Base-by-base conservation (phyloP, 129 eudicot genomes). In the Escallonia rubra region DNA sequence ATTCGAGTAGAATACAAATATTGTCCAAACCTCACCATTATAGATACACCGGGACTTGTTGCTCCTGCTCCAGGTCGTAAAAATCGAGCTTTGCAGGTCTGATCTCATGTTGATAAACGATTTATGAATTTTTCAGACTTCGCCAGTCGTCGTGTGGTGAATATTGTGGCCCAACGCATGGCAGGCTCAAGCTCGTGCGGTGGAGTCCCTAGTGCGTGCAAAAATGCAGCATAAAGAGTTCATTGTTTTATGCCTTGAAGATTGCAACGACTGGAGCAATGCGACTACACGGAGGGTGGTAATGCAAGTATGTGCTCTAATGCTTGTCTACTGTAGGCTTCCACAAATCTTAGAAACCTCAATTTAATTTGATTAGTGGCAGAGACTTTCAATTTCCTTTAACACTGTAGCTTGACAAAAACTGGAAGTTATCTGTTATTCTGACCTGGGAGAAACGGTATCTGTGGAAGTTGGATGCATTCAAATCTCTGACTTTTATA, bases 201-300 rank as follows among this genome's bases (percentile, higher is more conserved):
- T 93, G 68, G 98, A 93, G 75, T 89, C 98, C 49, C 80, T 93
- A 16, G 98, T 93, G 64, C 87, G 96, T 64, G 92, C 96, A 66
- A 93, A 93, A 77, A 93, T 93, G 96, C 98, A 93, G 77, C 96
- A 93, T 69, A 93, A 84, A 44, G 98, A 93, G 67, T 89, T 93
- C 81, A 89, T 89, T 71, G 81, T 93, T 52, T 78, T 93, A 68
- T 93, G 98, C 77, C 98, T 93, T 74, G 98, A 93, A 75, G 98
- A 93, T 65, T 93, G 96, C 80, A 84, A 83, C 76, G 98, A 93
- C 72, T 93, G 98, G 98, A 93, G 96, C 72, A 89, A 89, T 84
- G 98, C 98, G 42, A 93, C 92, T 66, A 93, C 96, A 39, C 74
- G 98, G 69, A 89, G 96, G 72, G 89, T 93, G 67, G 98, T 93